These are phyloP conservation scores for Jackrogersella multiformis DNA, from an alignment of 495 filamentous ascomycete species.

Conservation along the genomic window DNA sequence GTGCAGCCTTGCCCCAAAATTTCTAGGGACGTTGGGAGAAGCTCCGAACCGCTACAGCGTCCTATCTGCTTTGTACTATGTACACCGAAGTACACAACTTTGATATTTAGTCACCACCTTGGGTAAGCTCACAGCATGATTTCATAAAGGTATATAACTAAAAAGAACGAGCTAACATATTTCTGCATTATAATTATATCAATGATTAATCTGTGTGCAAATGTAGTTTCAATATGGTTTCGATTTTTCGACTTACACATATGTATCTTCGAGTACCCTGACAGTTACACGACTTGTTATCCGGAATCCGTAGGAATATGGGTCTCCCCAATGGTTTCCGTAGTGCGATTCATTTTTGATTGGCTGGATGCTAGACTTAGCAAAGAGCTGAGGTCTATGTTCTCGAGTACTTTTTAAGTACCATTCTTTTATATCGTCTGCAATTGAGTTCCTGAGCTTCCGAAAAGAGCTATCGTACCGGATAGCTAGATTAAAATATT, in stretches of 20 bases:
- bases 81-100: constrained; percentile 3
- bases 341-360: constrained; percentile 44
- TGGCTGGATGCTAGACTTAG: constrained; percentile 21
- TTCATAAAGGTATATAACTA: neutral
- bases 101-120: neutral
- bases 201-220: neutral
- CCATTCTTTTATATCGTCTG: neutral
- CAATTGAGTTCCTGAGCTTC: neutral
- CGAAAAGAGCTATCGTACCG: constrained; percentile 4
- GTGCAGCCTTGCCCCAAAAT: constrained; percentile 33
- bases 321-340: constrained; percentile 46
- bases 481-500: neutral
- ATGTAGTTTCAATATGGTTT: neutral
- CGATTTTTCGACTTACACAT: neutral
- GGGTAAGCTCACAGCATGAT: neutral
- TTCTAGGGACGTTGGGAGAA: constrained; percentile 41
- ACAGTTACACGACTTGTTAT: constrained; percentile 3
- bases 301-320: constrained; percentile 44
- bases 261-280: neutral
- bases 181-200: neutral
- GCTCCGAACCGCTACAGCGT: constrained; percentile 27
- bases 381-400: constrained; percentile 6
- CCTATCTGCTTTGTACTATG: too few species aligned
- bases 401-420: too few species aligned
- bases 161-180: neutral